A percentile compares a stretch with the other conserved stretches of the same genome.
phyloP scores from a whole-genome alignment of 441 rosid genomes.

The Biscutella auriculata region DNA sequence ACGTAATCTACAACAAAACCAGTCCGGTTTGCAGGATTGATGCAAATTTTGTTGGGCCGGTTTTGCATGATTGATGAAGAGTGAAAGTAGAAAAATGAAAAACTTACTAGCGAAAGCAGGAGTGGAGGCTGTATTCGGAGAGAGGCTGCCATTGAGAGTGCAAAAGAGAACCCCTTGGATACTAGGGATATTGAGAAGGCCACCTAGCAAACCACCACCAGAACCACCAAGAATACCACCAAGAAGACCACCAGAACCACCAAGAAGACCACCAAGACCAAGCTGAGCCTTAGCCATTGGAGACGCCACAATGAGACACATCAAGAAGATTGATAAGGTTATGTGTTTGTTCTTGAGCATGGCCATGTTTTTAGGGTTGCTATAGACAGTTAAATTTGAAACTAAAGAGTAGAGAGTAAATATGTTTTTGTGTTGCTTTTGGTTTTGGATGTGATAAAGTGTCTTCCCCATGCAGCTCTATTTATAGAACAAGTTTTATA shows the following conservation, averaged over 20 bases:
- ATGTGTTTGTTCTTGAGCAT: constrained; percentile 15
- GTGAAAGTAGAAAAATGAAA: not conserved
- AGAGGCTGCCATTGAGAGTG: constrained; percentile 13
- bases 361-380: not conserved
- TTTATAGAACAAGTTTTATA: constrained; percentile 15
- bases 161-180: constrained; percentile 12
- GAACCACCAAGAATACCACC: constrained; percentile 7
- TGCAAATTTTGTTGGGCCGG: not conserved
- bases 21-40: not conserved
- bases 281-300: constrained; percentile 25
- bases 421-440: not conserved
- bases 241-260: not conserved
- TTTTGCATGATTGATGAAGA: not conserved
- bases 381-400: not conserved
- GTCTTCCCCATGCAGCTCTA: constrained; percentile 18
- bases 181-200: constrained; percentile 2
- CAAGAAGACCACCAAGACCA: constrained; percentile 1
- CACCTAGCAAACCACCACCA: constrained; percentile 2
- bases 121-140: constrained; percentile 5
- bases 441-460: constrained; percentile 16
- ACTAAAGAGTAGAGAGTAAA: not conserved
- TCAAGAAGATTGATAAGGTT: constrained; percentile 7
- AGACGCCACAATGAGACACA: constrained; percentile 15
- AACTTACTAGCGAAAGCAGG: constrained; percentile 21
- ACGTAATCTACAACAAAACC: not conserved